Conservation (phyloP, 305 asterid species). For the Rubia occidens region DNA sequence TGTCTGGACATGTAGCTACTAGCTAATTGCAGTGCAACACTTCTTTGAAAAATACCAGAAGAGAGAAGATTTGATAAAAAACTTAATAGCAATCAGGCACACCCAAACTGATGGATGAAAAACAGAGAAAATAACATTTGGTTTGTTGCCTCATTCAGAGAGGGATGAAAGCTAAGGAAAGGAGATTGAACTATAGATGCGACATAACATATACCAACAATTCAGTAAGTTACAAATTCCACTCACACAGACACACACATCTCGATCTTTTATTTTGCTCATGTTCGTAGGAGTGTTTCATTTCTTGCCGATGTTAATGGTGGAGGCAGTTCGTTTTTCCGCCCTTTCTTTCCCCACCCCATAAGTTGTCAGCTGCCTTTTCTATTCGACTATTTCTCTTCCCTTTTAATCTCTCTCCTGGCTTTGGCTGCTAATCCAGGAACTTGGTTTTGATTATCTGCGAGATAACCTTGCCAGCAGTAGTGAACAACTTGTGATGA, state of each 20-base stretch:
- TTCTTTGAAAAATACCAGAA: slow-evolving; percentile 4
- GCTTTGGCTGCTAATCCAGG: slow-evolving; percentile 31
- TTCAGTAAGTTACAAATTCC: slow-evolving; percentile 41
- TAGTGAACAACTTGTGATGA: slow-evolving; percentile 81
- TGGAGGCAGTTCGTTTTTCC: slow-evolving; percentile 9
- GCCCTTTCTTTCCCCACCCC: slow-evolving; percentile 3
- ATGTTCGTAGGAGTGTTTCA: not conserved
- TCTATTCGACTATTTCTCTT: slow-evolving; percentile 2
- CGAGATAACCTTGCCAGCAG: slow-evolving; percentile 86
- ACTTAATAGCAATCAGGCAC: not conserved
- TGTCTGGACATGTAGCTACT: not conserved
- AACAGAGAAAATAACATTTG: not conserved
- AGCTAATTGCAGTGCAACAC: not conserved
- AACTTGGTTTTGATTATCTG: slow-evolving; percentile 95
- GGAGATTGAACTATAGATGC: slow-evolving; percentile 73
- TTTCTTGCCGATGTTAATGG: slow-evolving; percentile 5
- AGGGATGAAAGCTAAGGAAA: slow-evolving; percentile 60
- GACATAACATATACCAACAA: slow-evolving; percentile 96
- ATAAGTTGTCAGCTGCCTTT: slow-evolving; percentile 14
- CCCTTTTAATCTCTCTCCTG: not conserved
- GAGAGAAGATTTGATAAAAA: not conserved
- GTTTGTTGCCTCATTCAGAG: slow-evolving; percentile 38
- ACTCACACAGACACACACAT: not conserved
- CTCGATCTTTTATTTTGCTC: not conserved
- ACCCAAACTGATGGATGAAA: not conserved